Conservation (phyloP, 495 filamentous ascomycete species). For the Podospora sp. region DNA sequence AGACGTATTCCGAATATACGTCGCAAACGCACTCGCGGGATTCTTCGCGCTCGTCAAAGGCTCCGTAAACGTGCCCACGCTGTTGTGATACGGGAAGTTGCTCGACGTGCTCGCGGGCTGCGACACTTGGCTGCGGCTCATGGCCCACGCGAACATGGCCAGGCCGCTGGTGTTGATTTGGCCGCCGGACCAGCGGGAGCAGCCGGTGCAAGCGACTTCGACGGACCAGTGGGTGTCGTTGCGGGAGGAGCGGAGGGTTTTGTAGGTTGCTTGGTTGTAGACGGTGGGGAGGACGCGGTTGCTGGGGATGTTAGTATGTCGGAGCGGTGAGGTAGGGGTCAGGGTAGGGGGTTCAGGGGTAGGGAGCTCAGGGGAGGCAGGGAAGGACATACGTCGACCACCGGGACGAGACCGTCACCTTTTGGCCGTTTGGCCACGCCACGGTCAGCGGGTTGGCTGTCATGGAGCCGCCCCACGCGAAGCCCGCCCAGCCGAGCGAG, state of each 20-base stretch:
- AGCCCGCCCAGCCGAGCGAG: constrained; percentile 45
- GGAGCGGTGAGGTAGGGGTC: neutral
- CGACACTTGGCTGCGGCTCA: constrained; percentile 33
- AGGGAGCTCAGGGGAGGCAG: neutral
- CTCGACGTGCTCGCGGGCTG: constrained; percentile 28
- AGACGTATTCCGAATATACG: constrained; percentile 17
- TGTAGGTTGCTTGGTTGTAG: constrained; percentile 46
- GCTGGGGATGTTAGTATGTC: constrained; percentile 20
- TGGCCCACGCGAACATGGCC: constrained; percentile 44
- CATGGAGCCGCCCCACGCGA: constrained; percentile 54
- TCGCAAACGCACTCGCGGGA: constrained; percentile 27
- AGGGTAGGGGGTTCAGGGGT: neutral
- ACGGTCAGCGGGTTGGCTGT: constrained; percentile 49
- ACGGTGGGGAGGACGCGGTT: constrained; percentile 33
- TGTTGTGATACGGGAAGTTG: constrained; percentile 33
- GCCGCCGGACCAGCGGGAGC: constrained; percentile 41
- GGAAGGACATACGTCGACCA: constrained; percentile 45
- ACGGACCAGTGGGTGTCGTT: constrained; percentile 54
- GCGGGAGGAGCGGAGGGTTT: constrained; percentile 38
- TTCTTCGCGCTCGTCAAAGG: constrained; percentile 30
- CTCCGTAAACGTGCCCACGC: constrained; percentile 30
- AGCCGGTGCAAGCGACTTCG: constrained; percentile 49
- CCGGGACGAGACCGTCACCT: constrained; percentile 41
- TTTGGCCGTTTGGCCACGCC: constrained; percentile 49
- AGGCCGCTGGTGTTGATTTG: constrained; percentile 37